These are phyloP conservation scores for Colletotrichum musicola DNA, from an alignment of 2,329 filamentous ascomycete species.

Conservation along the genomic window DNA sequence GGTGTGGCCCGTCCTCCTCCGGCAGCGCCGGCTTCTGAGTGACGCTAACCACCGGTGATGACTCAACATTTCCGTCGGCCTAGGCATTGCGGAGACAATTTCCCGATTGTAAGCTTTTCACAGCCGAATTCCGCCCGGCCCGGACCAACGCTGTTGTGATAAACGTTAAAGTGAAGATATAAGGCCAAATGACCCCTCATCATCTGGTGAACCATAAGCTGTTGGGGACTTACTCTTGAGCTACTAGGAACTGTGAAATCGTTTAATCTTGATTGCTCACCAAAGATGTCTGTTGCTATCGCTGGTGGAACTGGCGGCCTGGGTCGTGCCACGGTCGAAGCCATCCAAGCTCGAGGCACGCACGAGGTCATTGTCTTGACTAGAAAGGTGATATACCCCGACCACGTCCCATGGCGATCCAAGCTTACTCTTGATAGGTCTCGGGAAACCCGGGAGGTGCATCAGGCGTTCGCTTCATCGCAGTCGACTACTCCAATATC, in stretches of 20 bases:
- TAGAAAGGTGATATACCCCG: not conserved
- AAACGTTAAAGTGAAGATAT: no score
- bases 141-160: no score
- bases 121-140: no score
- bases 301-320: constrained; percentile 59
- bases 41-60: not conserved
- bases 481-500: constrained; percentile 46
- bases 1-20: not conserved
- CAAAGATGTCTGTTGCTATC: constrained; percentile 52
- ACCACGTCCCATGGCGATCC: not conserved
- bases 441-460: constrained; percentile 35
- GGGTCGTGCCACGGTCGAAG: constrained; percentile 60
- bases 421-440: constrained; percentile 15
- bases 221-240: no score
- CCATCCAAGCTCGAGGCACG: constrained; percentile 48
- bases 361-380: constrained; percentile 54
- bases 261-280: no score
- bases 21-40: not conserved
- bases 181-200: no score
- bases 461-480: constrained; percentile 42
- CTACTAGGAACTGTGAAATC: no score
- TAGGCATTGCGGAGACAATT: no score
- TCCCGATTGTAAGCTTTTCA: no score
- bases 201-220: no score
- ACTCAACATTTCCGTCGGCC: not conserved